Percentiles rank a stretch among this genome's conserved stretches.
These are phyloP conservation scores for Colletotrichum sp. DNA, from an alignment of 2,329 filamentous ascomycete species.

Conservation along the genomic window DNA sequence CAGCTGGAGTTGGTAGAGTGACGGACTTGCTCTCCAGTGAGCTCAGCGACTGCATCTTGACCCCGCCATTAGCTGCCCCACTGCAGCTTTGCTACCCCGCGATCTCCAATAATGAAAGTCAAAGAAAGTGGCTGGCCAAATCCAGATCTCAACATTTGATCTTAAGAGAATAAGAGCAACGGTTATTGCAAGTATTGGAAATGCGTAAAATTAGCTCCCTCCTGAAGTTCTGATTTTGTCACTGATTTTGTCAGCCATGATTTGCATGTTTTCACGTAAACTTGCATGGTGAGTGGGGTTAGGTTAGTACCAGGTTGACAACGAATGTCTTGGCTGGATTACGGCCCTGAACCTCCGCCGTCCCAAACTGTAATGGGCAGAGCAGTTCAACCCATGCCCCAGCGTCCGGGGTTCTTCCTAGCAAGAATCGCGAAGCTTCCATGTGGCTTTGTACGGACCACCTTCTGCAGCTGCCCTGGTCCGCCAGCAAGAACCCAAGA, in stretches of 20 bases:
- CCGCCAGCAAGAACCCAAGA: not conserved
- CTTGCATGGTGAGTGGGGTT: not conserved
- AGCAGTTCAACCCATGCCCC: not conserved
- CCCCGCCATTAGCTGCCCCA: conserved; percentile 15
- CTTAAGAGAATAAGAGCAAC: not conserved
- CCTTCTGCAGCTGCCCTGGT: not conserved
- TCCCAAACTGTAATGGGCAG: not conserved
- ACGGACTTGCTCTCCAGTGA: not conserved
- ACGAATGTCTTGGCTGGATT: not conserved
- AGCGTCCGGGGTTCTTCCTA: not conserved
- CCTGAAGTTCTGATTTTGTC: no score
- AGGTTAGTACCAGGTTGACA: not conserved
- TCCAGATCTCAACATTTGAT: not conserved
- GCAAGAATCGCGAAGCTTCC: conserved; percentile 1
- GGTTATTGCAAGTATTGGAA: not conserved
- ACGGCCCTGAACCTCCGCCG: not conserved
- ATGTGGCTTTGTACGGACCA: not conserved
- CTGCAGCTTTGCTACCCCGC: conserved; percentile 18
- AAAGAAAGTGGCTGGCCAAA: not conserved
- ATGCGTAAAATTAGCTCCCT: not conserved
- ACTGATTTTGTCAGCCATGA: not conserved
- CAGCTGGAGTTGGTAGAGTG: not conserved
- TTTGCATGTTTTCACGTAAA: not conserved
- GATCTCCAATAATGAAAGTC: conserved; percentile 1
- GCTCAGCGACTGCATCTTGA: not conserved